Conservation (phyloP, 768 basidiomycete genomes). For the Leccinum imitatum region DNA sequence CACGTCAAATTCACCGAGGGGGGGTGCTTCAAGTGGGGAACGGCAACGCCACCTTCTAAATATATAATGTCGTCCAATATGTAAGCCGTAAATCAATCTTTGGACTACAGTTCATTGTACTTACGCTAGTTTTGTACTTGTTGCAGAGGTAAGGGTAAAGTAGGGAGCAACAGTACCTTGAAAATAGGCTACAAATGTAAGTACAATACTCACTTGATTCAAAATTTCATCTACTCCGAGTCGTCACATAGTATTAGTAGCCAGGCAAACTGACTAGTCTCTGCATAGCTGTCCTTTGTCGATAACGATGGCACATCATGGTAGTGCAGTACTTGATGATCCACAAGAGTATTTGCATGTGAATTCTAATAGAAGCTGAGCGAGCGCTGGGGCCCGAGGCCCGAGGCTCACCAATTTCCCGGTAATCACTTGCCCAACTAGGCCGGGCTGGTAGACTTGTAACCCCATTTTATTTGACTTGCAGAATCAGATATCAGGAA, state of each 20-base stretch:
- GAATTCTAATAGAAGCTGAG: neutral
- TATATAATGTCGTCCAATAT: too few species aligned
- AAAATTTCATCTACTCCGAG: too few species aligned
- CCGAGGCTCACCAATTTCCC: neutral
- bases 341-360: neutral
- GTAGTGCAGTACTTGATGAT: neutral
- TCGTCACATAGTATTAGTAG: too few species aligned
- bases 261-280: neutral
- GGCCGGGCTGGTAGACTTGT: neutral
- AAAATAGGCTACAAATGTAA: too few species aligned
- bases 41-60: too few species aligned
- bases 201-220: too few species aligned
- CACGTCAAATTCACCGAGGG: neutral
- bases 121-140: too few species aligned
- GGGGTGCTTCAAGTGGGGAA: too few species aligned
- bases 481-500: neutral
- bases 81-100: too few species aligned
- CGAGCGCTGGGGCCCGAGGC: too few species aligned
- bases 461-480: neutral
- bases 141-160: too few species aligned
- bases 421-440: neutral
- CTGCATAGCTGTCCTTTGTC: constrained; percentile 6
- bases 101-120: too few species aligned
- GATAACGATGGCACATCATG: constrained; percentile 2
- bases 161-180: neutral